Evolutionary conservation across 495 filamentous ascomycete species (phyloP), one percentile per base, ranked within the genome.

Genomic region (Lasiosphaeria ovina): DNA sequence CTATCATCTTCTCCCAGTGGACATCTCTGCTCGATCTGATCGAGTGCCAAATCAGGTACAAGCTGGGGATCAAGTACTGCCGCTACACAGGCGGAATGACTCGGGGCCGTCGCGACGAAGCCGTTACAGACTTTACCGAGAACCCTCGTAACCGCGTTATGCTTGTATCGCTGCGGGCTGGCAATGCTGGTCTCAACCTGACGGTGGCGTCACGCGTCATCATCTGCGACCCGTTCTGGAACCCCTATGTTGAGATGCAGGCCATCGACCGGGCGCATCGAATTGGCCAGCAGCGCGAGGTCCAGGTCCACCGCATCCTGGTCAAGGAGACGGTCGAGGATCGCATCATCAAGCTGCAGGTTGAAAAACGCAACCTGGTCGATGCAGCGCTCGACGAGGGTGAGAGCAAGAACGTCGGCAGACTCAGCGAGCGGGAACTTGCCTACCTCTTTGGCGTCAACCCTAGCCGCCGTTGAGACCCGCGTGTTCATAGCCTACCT

Each of bases 141-240:
- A 78, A 87, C 36, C 75, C 78, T 0, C 74, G 82, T 35, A 82
- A 85, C 69, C 85, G 83, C 61, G 79, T 98, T 69, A 89, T 98
- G 85, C 77, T 98, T 32, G 87, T 97, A 4, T 95, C 90, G 11
- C 80, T 98, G 44, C 92, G 92, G 55, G 93, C 93, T 0, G 93
- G 93, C 11, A 98, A 98, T 68, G 83, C 93, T 0, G 93, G 93
- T 0, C 79, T 98, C 42, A 98, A 98, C 69, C 83, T 98, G 17
- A 87, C 88, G 7, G 86, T 86, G n/a, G 93, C 93, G 0, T 89
- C 86, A 0, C 88, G 91, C 63, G 89, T 98, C 62, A 91, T 98
- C 69, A 88, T 97, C 55, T 84, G 95, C 58, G 93, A 98, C 64
- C 93, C 93, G 0, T 97, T 96, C 77, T 98, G 94, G 91, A 98